Base-by-base conservation (phyloP, 2,329 filamentous ascomycete genomes). In the Epichloe festucae region DNA sequence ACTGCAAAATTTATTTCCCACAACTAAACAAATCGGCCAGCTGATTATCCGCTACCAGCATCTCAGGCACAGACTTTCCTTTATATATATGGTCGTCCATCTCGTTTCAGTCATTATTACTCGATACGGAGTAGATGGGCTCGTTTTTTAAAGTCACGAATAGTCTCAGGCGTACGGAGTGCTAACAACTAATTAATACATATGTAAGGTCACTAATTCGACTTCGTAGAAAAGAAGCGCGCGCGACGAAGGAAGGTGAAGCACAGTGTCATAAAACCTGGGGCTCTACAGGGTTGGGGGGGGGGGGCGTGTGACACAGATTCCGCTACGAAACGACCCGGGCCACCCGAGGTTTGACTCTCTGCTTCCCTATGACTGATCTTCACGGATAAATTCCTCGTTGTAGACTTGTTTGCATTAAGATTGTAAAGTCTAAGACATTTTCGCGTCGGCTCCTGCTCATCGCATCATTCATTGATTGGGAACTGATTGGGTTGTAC, bases 351-450 rank as follows among this genome's bases (percentile, higher is more conserved):
- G 23, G 43, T 17, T n/a, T 27, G 11, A n/a, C 43, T 27, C 21
- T 23, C 12, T 15, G 11, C 14, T 45, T 12, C 5, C 23, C 44
- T 36, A n/a, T 36, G 31, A 31, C 36, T 39, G 48, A 45, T 36
- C 17, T 17, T 38, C 34, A 19, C 43, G 27, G 39, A 38, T 31
- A 45, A 42, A 52, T 54, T 49, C 52, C 52, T 49, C 23, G 38
- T 52, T 27, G 43, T 56, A 56, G 53, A 54, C 53, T 56, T 54
- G 49, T 48, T 53, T 54, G 51, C 54, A 52, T 49, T 51, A 52
- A 54, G 54, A 52, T 52, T 52, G 49, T 43, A 51, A 56, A 48
- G 54, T 56, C 54, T 55, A 27, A 56, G 54, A 56, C 54, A 54
- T 27, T 11, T 40, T 48, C 38, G 36, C 21, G 38, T 27, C 11